A percentile compares a stretch with the other conserved stretches of the same genome.
phyloP scores from a whole-genome alignment of 305 asterid species.

The Solanum chacoense region DNA sequence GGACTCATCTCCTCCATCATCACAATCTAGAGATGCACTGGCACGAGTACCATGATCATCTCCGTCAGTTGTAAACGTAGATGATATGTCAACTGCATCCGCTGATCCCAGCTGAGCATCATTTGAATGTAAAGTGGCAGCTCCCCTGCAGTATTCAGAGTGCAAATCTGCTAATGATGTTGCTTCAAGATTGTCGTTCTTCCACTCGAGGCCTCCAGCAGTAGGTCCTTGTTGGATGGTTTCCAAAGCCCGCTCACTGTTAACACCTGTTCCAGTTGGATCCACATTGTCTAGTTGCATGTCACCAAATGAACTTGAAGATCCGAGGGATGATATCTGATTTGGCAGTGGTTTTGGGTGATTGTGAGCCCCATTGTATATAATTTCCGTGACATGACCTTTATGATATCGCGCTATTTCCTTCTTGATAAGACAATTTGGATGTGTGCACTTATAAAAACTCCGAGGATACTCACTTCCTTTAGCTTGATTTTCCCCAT shows the following conservation, averaged over 20 bases:
- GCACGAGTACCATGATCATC: conserved; percentile 57
- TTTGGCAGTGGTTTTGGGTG: conserved; percentile 28
- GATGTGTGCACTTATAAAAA: conserved; percentile 39
- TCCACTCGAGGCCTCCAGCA: conserved; percentile 29
- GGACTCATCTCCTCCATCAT: conserved; percentile 68
- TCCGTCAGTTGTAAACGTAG: conserved; percentile 57
- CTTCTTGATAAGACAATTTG: conserved; percentile 46
- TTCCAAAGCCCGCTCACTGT: conserved; percentile 21
- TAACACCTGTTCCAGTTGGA: conserved; percentile 8
- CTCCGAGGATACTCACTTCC: conserved; percentile 33
- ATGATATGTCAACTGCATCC: conserved; percentile 45
- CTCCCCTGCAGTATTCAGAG: conserved; percentile 34
- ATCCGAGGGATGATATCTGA: conserved; percentile 16
- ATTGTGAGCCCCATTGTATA: conserved; percentile 39
- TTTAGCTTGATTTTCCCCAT: conserved; percentile 36
- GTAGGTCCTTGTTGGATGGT: conserved; percentile 25
- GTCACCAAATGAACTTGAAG: conserved; percentile 12
- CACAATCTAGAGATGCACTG: conserved; percentile 56
- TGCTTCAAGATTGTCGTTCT: conserved; percentile 32
- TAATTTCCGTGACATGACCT: conserved; percentile 53
- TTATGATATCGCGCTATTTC: conserved; percentile 44
- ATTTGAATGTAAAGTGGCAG: conserved; percentile 19
- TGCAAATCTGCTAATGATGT: conserved; percentile 25
- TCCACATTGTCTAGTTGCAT: conserved; percentile 15
- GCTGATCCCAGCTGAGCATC: conserved; percentile 33